phyloP scores from a whole-genome alignment of 768 basidiomycete genomes.

The Sporobolomyces roseus region DNA sequence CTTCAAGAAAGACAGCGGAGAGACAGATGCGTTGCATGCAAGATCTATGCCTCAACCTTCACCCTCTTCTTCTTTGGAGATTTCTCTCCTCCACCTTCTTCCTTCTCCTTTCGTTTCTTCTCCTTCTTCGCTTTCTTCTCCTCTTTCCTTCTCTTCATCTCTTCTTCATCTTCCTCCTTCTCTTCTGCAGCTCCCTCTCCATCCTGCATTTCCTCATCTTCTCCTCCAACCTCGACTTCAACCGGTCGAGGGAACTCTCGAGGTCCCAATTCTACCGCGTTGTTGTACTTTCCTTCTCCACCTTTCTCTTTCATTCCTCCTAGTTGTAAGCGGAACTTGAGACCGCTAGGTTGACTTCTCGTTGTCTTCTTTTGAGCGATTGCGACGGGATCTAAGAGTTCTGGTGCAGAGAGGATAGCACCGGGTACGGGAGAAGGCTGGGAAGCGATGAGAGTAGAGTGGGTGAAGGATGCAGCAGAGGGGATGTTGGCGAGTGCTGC shows the following conservation, averaged over 20 bases:
- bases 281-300: slow-evolving; percentile 19
- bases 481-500: slow-evolving; percentile 20
- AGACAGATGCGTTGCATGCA: too few relatives aligned
- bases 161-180: neutral
- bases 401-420: slow-evolving; percentile 34
- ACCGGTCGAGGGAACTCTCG: too few relatives aligned
- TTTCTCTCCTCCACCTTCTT: slow-evolving; percentile 5
- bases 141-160: neutral
- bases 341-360: slow-evolving; percentile 22
- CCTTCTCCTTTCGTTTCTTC: slow-evolving; percentile 13
- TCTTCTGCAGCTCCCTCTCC: neutral
- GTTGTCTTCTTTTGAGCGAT: slow-evolving; percentile 13
- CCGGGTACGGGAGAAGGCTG: slow-evolving; percentile 42
- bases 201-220: too few relatives aligned
- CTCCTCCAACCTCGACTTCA: neutral
- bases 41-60: neutral
- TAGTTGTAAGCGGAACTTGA: slow-evolving; percentile 27
- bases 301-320: slow-evolving; percentile 20
- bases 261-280: neutral
- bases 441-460: slow-evolving; percentile 39
- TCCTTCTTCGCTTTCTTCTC: slow-evolving; percentile 10
- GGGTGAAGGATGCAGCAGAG: slow-evolving; percentile 15
- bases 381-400: slow-evolving; percentile 18
- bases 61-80: slow-evolving; percentile 25
- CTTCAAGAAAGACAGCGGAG: too few relatives aligned